Conservation (phyloP, 176 grass and related monocot genomes). For the Bromus sterilis region DNA sequence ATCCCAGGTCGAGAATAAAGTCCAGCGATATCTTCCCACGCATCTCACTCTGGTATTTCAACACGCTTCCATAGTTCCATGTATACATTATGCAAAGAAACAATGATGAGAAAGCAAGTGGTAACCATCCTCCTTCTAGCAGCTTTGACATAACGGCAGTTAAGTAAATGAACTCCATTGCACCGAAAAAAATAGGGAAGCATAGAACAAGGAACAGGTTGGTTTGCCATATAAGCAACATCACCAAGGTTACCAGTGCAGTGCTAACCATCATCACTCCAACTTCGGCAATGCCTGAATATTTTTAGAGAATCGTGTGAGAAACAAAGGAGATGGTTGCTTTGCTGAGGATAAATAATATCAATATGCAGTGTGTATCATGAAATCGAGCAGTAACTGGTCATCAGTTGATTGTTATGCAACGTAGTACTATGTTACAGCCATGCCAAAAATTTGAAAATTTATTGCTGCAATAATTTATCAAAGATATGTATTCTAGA, state of each 20-base stretch:
- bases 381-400: not conserved
- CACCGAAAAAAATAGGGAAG: slow-evolving; percentile 74
- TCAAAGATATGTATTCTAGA: not conserved
- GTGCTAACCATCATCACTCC: slow-evolving; percentile 99
- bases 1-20: slow-evolving; percentile 65
- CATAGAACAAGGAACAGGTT: slow-evolving; percentile 62
- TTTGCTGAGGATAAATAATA: not conserved
- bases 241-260: slow-evolving; percentile 82
- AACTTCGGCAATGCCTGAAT: slow-evolving; percentile 91
- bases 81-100: slow-evolving; percentile 94
- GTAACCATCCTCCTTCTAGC: slow-evolving; percentile 87
- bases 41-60: slow-evolving; percentile 98
- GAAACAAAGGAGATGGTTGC: not conserved
- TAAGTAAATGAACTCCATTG: slow-evolving; percentile 71
- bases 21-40: slow-evolving; percentile 89
- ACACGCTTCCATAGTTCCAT: slow-evolving; percentile 95
- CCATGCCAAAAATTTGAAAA: not conserved
- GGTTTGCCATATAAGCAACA: slow-evolving; percentile 99
- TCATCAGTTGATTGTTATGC: not conserved
- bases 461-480: not conserved
- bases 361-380: not conserved
- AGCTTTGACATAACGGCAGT: slow-evolving; percentile 89
- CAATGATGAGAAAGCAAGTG: slow-evolving; percentile 66
- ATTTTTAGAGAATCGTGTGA: not conserved
- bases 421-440: not conserved